Conservation (phyloP, 1,139 yeast genomes). For the Suhomyces bokatorum region DNA sequence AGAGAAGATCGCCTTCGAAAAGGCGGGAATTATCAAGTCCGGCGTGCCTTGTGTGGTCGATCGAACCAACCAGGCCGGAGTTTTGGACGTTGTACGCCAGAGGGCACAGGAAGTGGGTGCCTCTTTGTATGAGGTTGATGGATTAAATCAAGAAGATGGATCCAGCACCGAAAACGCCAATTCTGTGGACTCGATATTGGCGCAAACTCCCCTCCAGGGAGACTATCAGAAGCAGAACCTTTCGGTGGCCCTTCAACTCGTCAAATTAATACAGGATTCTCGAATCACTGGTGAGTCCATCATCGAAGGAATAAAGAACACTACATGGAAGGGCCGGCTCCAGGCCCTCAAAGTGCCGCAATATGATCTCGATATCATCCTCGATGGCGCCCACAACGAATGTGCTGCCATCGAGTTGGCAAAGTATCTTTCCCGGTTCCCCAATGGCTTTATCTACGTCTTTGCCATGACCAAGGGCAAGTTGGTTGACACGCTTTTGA, state of each 20-base stretch:
- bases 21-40: slow-evolving; percentile 78
- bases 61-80: slow-evolving; percentile 58
- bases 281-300: slow-evolving; percentile 34
- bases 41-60: slow-evolving; percentile 70
- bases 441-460: slow-evolving; percentile 55
- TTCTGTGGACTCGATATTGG: not conserved
- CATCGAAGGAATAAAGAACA: slow-evolving; percentile 49
- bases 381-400: slow-evolving; percentile 94
- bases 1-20: slow-evolving; percentile 65
- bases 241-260: slow-evolving; percentile 63
- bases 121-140: slow-evolving; percentile 22
- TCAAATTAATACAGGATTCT: slow-evolving; percentile 36
- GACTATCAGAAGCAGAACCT: slow-evolving; percentile 70
- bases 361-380: slow-evolving; percentile 38
- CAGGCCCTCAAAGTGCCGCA: slow-evolving; percentile 41
- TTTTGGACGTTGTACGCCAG: slow-evolving; percentile 42
- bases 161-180: no score
- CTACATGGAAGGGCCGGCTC: slow-evolving; percentile 65
- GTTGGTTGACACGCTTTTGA: slow-evolving; percentile 51
- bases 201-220: slow-evolving; percentile 62
- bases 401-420: slow-evolving; percentile 75
- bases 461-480: slow-evolving; percentile 80
- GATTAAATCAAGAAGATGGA: slow-evolving; percentile 16
- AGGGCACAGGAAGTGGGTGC: slow-evolving; percentile 22
- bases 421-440: slow-evolving; percentile 27